phyloP scores from a whole-genome alignment of 1,284 basidiomycete genomes.

The Marasmius tenuissimus region DNA sequence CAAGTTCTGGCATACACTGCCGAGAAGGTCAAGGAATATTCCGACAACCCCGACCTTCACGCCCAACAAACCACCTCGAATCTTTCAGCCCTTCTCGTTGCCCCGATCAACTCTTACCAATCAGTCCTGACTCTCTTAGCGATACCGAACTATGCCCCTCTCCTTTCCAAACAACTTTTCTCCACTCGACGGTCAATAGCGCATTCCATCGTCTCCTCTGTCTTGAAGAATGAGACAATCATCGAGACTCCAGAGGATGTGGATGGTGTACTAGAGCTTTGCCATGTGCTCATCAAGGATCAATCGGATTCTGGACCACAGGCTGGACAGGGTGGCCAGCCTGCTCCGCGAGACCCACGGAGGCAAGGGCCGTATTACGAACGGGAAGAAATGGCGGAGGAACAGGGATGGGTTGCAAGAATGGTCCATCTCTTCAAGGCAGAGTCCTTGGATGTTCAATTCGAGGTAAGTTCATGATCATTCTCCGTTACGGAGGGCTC shows the following conservation, averaged over 20 bases:
- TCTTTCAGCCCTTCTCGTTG: slow-evolving; percentile 85
- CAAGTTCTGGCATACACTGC: slow-evolving; percentile 88
- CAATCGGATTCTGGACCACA: slow-evolving; percentile 60
- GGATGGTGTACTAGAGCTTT: slow-evolving; percentile 86
- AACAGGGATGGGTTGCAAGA: slow-evolving; percentile 95
- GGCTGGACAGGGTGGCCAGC: slow-evolving; percentile 28
- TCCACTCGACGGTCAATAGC: slow-evolving; percentile 87
- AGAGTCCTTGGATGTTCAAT: slow-evolving; percentile 82
- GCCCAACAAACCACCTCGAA: slow-evolving; percentile 84
- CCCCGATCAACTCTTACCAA: slow-evolving; percentile 92
- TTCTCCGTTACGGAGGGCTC: slow-evolving; percentile 1
- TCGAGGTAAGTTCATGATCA: slow-evolving; percentile 59
- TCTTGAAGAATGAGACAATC: slow-evolving; percentile 92
- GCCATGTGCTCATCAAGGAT: slow-evolving; percentile 88
- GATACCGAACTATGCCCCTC: slow-evolving; percentile 82
- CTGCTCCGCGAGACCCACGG: slow-evolving; percentile 48
- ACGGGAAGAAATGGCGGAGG: slow-evolving; percentile 89
- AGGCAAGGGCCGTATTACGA: slow-evolving; percentile 64
- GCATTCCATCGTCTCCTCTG: slow-evolving; percentile 87
- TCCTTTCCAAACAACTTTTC: slow-evolving; percentile 84
- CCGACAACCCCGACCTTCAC: slow-evolving; percentile 86
- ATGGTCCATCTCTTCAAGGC: slow-evolving; percentile 94
- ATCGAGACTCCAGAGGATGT: slow-evolving; percentile 91
- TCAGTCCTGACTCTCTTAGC: slow-evolving; percentile 93
- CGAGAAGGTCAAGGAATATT: slow-evolving; percentile 82